These are phyloP conservation scores for Pezicula rhizophila DNA, from an alignment of 2,329 filamentous ascomycete genomes.

Conservation along the genomic window DNA sequence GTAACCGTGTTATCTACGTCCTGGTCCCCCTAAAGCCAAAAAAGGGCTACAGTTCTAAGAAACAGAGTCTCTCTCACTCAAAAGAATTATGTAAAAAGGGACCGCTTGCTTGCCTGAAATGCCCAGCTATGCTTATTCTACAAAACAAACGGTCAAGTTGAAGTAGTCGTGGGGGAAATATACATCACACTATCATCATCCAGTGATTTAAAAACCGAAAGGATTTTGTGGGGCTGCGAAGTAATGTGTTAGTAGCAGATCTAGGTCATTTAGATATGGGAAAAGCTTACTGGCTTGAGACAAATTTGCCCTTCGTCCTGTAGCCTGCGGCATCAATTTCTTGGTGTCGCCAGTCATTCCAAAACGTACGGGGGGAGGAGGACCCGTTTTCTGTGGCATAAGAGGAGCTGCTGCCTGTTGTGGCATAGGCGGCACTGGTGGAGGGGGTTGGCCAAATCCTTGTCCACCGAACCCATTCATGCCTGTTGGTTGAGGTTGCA, in stretches of 20 bases:
- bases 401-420: conserved; percentile 56
- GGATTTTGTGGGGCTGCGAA: conserved; percentile 59
- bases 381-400: conserved; percentile 74
- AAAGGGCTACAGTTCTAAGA: too few species aligned
- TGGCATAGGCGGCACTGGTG: conserved; percentile 43
- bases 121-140: conserved; percentile 24
- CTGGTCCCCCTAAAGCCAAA: too few species aligned
- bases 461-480: conserved; percentile 43
- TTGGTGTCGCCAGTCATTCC: conserved; percentile 68
- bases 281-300: conserved; percentile 85
- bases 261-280: neutral
- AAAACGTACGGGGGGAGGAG: conserved; percentile 82
- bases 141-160: conserved; percentile 15
- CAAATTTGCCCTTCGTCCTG: conserved; percentile 83
- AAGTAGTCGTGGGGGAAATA: conserved; percentile 14
- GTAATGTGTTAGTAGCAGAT: conserved; percentile 11
- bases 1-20: too few species aligned
- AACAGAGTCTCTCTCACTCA: too few species aligned
- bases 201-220: conserved; percentile 53
- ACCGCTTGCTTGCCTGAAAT: conserved; percentile 5
- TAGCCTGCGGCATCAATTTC: conserved; percentile 78
- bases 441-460: conserved; percentile 24
- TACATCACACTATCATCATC: conserved; percentile 9
- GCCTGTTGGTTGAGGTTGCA: conserved; percentile 51
- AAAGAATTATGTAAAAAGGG: neutral